phyloP scores from a whole-genome alignment of 805 yeast species.

The Kodamaea sagamina region DNA sequence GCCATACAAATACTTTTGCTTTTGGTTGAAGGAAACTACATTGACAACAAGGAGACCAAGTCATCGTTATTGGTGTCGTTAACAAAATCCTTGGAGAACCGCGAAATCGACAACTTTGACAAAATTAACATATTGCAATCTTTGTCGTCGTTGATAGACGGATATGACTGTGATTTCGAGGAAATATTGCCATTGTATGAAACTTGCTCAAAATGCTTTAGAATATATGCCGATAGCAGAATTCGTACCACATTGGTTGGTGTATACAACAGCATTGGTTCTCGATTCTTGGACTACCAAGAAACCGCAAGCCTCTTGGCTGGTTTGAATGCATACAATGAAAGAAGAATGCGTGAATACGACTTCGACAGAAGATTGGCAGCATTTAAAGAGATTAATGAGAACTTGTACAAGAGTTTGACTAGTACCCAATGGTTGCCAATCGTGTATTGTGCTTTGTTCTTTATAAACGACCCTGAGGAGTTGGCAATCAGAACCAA shows the following conservation, averaged over 20 bases:
- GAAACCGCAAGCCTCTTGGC: conserved; percentile 53
- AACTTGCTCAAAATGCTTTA: conserved; percentile 58
- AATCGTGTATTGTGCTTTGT: conserved; percentile 65
- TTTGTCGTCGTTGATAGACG: conserved; percentile 54
- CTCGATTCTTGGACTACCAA: conserved; percentile 41
- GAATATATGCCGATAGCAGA: conserved; percentile 56
- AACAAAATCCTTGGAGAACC: conserved; percentile 55
- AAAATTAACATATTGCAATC: conserved; percentile 60
- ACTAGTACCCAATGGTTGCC: conserved; percentile 76
- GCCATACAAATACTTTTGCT: conserved; percentile 54
- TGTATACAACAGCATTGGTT: conserved; percentile 62
- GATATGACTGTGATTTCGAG: conserved; percentile 53
- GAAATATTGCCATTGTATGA: conserved; percentile 53
- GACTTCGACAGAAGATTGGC: conserved; percentile 76
- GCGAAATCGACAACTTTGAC: conserved; percentile 52
- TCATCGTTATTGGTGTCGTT: conserved; percentile 56
- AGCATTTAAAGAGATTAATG: conserved; percentile 68
- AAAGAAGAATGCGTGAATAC: conserved; percentile 63
- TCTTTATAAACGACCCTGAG: conserved; percentile 69
- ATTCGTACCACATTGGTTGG: conserved; percentile 62
- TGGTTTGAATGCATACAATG: conserved; percentile 71
- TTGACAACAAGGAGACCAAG: conserved; percentile 56
- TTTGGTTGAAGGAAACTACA: conserved; percentile 58
- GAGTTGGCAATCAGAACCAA: conserved; percentile 82
- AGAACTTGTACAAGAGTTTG: conserved; percentile 46